phyloP scores from a whole-genome alignment of 2,329 filamentous ascomycete species.

The Penicillium sp. region DNA sequence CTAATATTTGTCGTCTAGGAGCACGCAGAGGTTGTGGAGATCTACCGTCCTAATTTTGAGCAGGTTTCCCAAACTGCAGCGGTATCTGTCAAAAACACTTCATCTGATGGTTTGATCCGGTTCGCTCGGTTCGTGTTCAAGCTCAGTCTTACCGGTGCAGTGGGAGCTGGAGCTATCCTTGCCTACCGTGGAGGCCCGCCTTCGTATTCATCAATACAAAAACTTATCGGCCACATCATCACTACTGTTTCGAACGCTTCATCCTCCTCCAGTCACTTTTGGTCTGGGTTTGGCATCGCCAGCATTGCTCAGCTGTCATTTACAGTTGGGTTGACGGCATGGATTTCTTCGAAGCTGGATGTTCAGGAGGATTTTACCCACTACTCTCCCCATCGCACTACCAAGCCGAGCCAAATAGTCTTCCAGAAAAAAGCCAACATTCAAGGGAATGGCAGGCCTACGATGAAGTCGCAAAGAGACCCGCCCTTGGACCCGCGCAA shows the following conservation, averaged over 20 bases:
- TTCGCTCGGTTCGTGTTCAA: neutral
- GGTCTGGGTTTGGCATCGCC: slow-evolving; percentile 25
- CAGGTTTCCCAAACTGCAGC: slow-evolving; percentile 26
- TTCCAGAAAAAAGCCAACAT: slow-evolving; percentile 35
- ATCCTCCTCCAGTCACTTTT: slow-evolving; percentile 14
- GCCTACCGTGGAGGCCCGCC: no score
- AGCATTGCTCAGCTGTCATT: slow-evolving; percentile 23
- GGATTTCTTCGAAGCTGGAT: slow-evolving; percentile 25
- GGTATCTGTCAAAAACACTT: slow-evolving; percentile 14
- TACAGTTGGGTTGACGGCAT: slow-evolving; percentile 21
- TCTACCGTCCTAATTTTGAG: slow-evolving; percentile 26
- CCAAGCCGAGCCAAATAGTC: slow-evolving; percentile 36
- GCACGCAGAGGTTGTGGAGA: slow-evolving; percentile 23
- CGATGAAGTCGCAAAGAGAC: no score
- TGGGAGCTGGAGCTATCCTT: neutral
- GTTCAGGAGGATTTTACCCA: slow-evolving; percentile 31
- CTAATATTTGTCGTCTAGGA: slow-evolving; percentile 9
- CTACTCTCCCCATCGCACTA: slow-evolving; percentile 45
- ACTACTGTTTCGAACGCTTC: no score
- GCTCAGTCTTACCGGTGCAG: neutral
- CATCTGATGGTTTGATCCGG: neutral
- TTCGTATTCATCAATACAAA: no score
- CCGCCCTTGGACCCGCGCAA: slow-evolving; percentile 52
- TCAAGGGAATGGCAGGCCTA: slow-evolving; percentile 22
- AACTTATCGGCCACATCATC: no score